Evolutionary conservation across 768 basidiomycete species (phyloP).

Genomic region (Lactarius akahatsu): DNA sequence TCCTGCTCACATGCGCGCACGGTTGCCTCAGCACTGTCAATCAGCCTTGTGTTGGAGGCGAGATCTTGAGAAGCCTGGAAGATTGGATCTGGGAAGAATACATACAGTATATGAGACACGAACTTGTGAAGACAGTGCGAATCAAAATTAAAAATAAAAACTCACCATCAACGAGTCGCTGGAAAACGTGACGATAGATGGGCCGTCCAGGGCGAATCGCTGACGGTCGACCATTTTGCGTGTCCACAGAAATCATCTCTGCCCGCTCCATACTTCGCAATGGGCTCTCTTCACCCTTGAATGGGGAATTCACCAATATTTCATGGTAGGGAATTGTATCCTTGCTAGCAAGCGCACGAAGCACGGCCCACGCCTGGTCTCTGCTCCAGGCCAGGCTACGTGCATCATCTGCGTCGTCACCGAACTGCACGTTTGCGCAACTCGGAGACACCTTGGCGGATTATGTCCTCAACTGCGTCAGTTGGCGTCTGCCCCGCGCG

Average conservation of each 20-base stretch:
- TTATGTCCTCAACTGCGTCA: constrained; percentile 89
- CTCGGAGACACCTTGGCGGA: constrained; percentile 74
- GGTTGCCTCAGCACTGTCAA: constrained; percentile 54
- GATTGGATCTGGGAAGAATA: constrained; percentile 52
- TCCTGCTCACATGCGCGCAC: constrained; percentile 77
- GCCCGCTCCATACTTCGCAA: constrained; percentile 85
- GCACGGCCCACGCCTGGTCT: constrained; percentile 84
- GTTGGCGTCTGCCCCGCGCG: constrained; percentile 66
- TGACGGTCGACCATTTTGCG: constrained; percentile 77
- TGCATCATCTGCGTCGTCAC: constrained; percentile 87
- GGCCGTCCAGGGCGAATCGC: constrained; percentile 89
- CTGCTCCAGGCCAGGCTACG: constrained; percentile 80
- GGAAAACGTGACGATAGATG: constrained; percentile 82
- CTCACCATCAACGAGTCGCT: constrained; percentile 74
- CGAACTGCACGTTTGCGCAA: constrained; percentile 90
- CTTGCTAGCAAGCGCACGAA: constrained; percentile 67
- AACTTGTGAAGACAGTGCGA: constrained; percentile 13
- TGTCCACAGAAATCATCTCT: constrained; percentile 80
- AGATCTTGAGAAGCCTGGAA: constrained; percentile 85
- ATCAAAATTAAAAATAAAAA: not conserved
- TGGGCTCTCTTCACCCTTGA: constrained; percentile 86
- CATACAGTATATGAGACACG: constrained; percentile 21
- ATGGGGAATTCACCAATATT: constrained; percentile 77
- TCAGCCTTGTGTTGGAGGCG: constrained; percentile 68
- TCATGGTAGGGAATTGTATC: constrained; percentile 83